phyloP scores from a whole-genome alignment of 208 protist species.

The Leishmania braziliensis region DNA sequence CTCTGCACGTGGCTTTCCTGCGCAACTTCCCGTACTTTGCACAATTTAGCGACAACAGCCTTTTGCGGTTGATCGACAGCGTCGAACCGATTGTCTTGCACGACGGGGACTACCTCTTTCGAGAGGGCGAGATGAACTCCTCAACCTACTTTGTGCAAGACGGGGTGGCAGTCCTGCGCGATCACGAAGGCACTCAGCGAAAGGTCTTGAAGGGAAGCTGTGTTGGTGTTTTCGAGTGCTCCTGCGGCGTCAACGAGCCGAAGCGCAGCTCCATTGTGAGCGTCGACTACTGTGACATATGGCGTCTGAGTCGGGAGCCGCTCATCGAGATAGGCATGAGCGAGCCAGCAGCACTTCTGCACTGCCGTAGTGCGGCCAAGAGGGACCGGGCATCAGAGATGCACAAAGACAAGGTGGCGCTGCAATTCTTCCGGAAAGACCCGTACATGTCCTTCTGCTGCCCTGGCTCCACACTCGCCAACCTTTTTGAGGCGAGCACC shows the following conservation, averaged over 20 bases:
- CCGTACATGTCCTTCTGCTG: slow-evolving; percentile 75
- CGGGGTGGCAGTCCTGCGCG: slow-evolving; percentile 59
- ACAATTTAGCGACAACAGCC: slow-evolving; percentile 60
- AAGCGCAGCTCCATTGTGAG: slow-evolving; percentile 76
- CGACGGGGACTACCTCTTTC: slow-evolving; percentile 75
- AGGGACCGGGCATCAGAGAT: slow-evolving; percentile 59
- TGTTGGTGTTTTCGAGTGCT: slow-evolving; percentile 89
- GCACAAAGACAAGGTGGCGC: slow-evolving; percentile 33
- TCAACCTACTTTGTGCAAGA: slow-evolving; percentile 88
- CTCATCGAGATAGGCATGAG: slow-evolving; percentile 86
- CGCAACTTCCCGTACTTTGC: slow-evolving; percentile 82
- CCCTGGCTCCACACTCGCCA: slow-evolving; percentile 31
- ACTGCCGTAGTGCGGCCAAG: slow-evolving; percentile 76
- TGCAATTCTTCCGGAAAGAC: slow-evolving; percentile 54
- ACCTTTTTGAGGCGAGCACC: slow-evolving; percentile 62
- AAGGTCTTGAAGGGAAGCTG: slow-evolving; percentile 67
- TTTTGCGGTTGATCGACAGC: slow-evolving; percentile 58
- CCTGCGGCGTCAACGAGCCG: slow-evolving; percentile 81
- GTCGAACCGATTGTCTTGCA: slow-evolving; percentile 88
- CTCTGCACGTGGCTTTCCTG: slow-evolving; percentile 72
- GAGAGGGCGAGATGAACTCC: slow-evolving; percentile 62
- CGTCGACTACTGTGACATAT: slow-evolving; percentile 90
- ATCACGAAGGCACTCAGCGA: slow-evolving; percentile 38
- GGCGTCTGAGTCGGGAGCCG: slow-evolving; percentile 69
- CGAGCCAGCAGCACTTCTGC: slow-evolving; percentile 81